A percentile compares a stretch with the other conserved stretches of the same genome.
These are phyloP conservation scores for Globisporangium irregulare DNA, from an alignment of 352 stramenopile species.

Conservation along the genomic window DNA sequence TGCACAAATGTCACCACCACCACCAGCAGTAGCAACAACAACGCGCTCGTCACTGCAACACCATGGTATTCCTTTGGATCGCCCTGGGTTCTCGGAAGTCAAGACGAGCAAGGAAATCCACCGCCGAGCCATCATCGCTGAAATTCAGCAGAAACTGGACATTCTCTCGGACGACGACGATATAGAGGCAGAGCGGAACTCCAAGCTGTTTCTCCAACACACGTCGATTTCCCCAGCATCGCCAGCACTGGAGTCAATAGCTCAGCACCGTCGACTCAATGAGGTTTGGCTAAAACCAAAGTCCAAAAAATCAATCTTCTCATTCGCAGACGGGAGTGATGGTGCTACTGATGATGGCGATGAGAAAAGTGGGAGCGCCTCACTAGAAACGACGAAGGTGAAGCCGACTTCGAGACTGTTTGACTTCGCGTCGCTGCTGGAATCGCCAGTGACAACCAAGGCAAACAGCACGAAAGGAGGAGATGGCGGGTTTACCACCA, in stretches of 20 bases:
- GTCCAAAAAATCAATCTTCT: constrained; percentile 26
- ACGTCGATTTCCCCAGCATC: constrained; percentile 22
- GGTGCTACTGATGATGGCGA: not conserved
- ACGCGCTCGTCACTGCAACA: not conserved
- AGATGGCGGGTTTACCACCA: not conserved
- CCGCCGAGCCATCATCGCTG: constrained; percentile 35
- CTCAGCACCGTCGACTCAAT: not conserved
- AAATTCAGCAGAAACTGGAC: constrained; percentile 51
- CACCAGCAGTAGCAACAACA: no score
- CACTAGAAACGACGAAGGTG: not conserved
- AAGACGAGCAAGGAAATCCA: constrained; percentile 16
- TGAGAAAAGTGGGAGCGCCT: not conserved
- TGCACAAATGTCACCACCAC: not conserved
- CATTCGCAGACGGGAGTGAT: constrained; percentile 14
- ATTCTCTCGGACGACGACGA: constrained; percentile 40
- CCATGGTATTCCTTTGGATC: not conserved
- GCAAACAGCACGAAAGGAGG: not conserved
- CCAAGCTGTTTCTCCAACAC: constrained; percentile 39
- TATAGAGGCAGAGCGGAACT: constrained; percentile 26
- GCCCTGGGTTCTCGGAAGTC: not conserved
- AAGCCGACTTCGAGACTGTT: constrained; percentile 28
- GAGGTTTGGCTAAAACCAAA: no score
- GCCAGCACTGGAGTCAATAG: not conserved
- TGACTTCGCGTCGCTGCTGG: constrained; percentile 56
- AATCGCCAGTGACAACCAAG: not conserved